Evolutionary conservation across 2,329 filamentous ascomycete species (phyloP).

Genomic region (Zymoseptoria brevis): DNA sequence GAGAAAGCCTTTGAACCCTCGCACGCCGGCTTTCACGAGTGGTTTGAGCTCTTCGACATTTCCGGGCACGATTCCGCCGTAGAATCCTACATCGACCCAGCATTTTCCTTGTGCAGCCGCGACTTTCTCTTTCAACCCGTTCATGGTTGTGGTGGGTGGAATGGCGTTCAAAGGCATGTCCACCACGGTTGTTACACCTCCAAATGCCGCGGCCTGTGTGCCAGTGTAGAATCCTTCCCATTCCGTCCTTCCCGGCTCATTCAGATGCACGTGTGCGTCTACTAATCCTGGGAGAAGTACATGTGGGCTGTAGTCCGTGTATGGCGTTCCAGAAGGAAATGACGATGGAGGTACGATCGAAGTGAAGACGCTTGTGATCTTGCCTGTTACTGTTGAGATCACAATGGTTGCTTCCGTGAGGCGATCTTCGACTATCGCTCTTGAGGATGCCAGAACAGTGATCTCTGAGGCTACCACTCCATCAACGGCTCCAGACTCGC

Average conservation of each 20-base stretch:
- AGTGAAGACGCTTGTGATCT: constrained; percentile 69
- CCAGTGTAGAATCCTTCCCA: constrained; percentile 98
- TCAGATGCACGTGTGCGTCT: constrained; percentile 94
- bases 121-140: constrained; percentile 75
- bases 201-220: constrained; percentile 85
- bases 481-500: constrained; percentile 9
- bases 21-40: constrained; percentile 75
- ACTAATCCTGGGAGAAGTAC: constrained; percentile 85
- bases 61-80: constrained; percentile 87
- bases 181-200: constrained; percentile 90
- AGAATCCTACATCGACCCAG: constrained; percentile 99
- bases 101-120: constrained; percentile 77
- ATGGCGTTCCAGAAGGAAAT: constrained; percentile 65
- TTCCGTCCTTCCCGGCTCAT: constrained; percentile 92
- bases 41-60: constrained; percentile 72
- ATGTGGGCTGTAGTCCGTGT: constrained; percentile 76
- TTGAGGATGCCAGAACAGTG: constrained; percentile 73
- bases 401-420: constrained; percentile 77
- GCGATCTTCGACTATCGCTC: constrained; percentile 69
- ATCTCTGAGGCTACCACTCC: constrained; percentile 34
- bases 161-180: constrained; percentile 98
- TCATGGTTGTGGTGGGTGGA: constrained; percentile 85
- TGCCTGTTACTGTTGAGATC: constrained; percentile 70
- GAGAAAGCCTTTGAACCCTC: constrained; percentile 95
- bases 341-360: constrained; percentile 64